Conservation (phyloP, 73 alveolate species). For the Paramecium pentaurelia region DNA sequence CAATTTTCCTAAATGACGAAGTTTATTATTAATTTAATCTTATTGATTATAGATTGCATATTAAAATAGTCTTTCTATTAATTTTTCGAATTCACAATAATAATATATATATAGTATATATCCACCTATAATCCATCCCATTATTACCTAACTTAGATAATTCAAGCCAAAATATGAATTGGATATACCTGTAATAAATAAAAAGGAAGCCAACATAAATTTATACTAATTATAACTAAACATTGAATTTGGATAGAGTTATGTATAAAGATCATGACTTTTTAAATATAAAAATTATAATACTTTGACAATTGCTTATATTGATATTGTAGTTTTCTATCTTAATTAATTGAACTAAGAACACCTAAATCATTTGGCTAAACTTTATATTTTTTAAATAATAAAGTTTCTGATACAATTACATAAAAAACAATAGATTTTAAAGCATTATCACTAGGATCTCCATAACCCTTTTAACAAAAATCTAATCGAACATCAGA, state of each 20-base stretch:
- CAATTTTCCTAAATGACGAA: background rate
- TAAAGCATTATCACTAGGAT: background rate
- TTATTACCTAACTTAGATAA: conserved; percentile 4
- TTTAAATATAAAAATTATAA: background rate
- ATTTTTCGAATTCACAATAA: background rate
- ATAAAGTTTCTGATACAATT: conserved; percentile 14
- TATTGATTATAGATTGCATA: background rate
- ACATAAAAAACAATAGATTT: conserved; percentile 25
- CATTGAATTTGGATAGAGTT: conserved; percentile 24
- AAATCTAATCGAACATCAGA: background rate
- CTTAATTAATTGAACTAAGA: background rate
- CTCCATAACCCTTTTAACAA: conserved; percentile 26
- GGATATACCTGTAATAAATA: conserved; percentile 23
- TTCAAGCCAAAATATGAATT: conserved; percentile 40
- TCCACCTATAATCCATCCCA: conserved; percentile 52
- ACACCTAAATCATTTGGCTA: background rate
- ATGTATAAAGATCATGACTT: background rate
- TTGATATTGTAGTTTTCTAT: background rate
- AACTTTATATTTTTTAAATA: conserved; percentile 9
- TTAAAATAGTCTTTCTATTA: background rate
- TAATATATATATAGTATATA: background rate
- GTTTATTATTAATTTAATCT: background rate
- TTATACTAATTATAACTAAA: background rate
- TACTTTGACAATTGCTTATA: background rate
- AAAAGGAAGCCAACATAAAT: background rate